Evolutionary conservation across 2,329 filamentous ascomycete species (phyloP).

Genomic region (Cordyceps militaris): DNA sequence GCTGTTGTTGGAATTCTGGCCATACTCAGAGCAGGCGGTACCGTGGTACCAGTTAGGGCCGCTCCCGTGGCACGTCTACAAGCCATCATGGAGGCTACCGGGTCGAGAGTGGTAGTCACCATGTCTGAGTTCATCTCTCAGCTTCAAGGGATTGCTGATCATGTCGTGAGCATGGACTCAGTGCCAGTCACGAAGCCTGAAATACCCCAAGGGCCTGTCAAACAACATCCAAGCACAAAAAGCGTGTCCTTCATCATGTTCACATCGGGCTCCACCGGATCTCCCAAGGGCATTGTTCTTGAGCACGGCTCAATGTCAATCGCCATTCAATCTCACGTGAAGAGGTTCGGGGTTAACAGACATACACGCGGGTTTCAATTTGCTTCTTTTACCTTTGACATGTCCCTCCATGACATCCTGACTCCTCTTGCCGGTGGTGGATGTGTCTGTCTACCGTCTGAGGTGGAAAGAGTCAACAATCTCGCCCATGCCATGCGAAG

Average conservation of each 20-base stretch:
- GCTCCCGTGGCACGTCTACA: conserved; percentile 7
- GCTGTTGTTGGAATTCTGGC: conserved; percentile 24
- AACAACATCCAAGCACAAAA: not conserved
- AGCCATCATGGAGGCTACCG: not conserved
- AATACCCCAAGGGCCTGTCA: not conserved
- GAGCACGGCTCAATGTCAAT: conserved; percentile 13
- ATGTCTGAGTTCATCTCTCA: conserved; percentile 1
- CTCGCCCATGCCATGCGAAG: conserved; percentile 12
- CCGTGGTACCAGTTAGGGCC: conserved; percentile 23
- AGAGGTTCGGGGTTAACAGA: not conserved
- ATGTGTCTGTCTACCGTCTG: conserved; percentile 18
- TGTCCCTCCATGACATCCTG: not conserved
- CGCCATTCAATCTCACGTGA: conserved; percentile 17
- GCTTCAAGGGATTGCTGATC: not conserved
- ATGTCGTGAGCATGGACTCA: not conserved
- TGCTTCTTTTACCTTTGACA: conserved; percentile 18
- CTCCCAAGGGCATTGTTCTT: conserved; percentile 33
- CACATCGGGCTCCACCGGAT: conserved; percentile 45
- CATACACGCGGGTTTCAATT: conserved; percentile 10
- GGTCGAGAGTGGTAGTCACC: not conserved
- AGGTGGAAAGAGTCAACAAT: conserved; percentile 11
- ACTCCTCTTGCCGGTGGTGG: not conserved
- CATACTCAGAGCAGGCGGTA: conserved; percentile 23
- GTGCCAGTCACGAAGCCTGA: no score
- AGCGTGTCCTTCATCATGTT: conserved; percentile 34